phyloP scores from a whole-genome alignment of 371 early-diverging fungal genomes.

The Rhizopus stolonifer region DNA sequence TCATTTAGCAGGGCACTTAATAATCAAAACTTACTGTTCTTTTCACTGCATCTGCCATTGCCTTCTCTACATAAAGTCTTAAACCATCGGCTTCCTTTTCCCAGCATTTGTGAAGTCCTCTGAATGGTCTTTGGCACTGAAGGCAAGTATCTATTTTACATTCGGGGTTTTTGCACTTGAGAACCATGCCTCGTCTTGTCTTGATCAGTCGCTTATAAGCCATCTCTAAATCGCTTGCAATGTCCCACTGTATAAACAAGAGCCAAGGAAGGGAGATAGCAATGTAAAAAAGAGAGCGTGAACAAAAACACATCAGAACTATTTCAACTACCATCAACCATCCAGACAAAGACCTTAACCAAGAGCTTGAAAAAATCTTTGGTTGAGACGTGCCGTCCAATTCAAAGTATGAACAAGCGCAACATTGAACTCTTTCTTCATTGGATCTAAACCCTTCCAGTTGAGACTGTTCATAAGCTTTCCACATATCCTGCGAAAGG shows the following conservation, averaged over 20 bases:
- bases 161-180: conserved; percentile 51
- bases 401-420: conserved; percentile 54
- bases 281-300: conserved; percentile 3
- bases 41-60: conserved; percentile 68
- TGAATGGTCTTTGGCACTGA: conserved; percentile 43
- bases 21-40: conserved; percentile 53
- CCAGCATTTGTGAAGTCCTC: conserved; percentile 56
- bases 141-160: conserved; percentile 54
- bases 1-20: too few species aligned
- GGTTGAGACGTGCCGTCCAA: conserved; percentile 33
- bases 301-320: conserved; percentile 4
- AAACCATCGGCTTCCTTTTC: conserved; percentile 58
- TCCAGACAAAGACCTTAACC: background rate
- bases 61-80: conserved; percentile 63
- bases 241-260: conserved; percentile 34
- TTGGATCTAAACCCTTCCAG: conserved; percentile 35
- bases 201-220: conserved; percentile 33
- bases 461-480: conserved; percentile 41
- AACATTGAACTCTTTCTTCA: conserved; percentile 40
- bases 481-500: conserved; percentile 35
- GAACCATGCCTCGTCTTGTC: conserved; percentile 33
- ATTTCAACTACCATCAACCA: conserved; percentile 36
- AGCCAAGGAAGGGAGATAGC: background rate
- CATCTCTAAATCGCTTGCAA: conserved; percentile 26
- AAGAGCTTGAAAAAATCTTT: background rate